Base-by-base conservation (phyloP, 192 early-diverging fungal genomes). In the Podochytrium sp. region DNA sequence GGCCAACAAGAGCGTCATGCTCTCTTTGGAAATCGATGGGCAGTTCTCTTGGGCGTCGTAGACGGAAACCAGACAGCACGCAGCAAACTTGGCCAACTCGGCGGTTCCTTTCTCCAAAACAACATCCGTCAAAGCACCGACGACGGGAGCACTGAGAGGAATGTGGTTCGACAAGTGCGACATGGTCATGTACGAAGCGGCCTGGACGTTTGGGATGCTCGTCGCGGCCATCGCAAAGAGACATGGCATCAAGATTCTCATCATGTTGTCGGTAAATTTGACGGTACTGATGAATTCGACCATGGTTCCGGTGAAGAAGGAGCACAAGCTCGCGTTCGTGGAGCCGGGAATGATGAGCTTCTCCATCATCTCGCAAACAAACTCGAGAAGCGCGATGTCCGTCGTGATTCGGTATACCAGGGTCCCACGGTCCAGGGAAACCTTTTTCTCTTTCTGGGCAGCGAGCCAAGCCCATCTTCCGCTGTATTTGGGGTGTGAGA, bases 321-420 rank as follows among this genome's bases (percentile, higher is more conserved):
- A 86, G 56, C 82, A 82, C 32, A 91, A 50, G 0, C 85, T 87
- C n/a, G 82, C 80, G 79, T 88, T 88, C 0, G 74, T 60, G 4
- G 76, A 42, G 29, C 47, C 50, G 20, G 49, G 66, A 38, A 69
- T 55, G 18, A 69, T 7, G 12, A 69, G 47, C 52, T 69, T 69
- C 35, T 69, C 66, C 66, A 69, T 55, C 42, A 87, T 87, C 37
- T 90, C 79, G 77, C 90, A 95, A 27, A 98, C 81, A 73, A 93
- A 96, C 64, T 91, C 85, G 23, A 96, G 78, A 4, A 97, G 52
- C 5, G 89, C 83, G 14, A 86, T 75, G 74, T 94, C 92, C 59
- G 87, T 88, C 35, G 79, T 63, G 75, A 89, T 90, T 52, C 86
- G 83, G 42, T 92, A 83, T 41, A 96, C 83, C 37, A 98, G 74